phyloP scores from a whole-genome alignment of 208 protist species.

The Trypanosomatidae sp. region DNA sequence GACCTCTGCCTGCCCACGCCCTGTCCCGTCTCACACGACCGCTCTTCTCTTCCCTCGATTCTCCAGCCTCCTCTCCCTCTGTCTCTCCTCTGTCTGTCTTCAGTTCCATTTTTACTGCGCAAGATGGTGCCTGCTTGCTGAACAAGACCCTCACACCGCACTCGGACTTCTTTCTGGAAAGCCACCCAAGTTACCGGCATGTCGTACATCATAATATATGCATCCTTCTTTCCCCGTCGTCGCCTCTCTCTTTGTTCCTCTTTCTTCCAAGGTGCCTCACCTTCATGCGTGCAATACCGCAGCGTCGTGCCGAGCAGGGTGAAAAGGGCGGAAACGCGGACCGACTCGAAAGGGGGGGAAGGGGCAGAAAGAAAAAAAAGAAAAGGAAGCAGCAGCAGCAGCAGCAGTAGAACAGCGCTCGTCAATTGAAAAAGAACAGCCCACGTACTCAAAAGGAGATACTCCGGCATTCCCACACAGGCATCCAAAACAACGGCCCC shows the following conservation, averaged over 20 bases:
- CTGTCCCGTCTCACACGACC: background rate
- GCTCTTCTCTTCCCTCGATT: background rate
- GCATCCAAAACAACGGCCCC: background rate
- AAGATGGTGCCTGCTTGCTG: background rate
- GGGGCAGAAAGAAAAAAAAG: background rate
- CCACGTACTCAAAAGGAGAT: background rate
- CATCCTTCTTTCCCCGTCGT: background rate
- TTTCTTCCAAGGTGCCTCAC: background rate
- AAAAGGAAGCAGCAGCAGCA: background rate
- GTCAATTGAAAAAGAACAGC: background rate
- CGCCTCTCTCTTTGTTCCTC: background rate
- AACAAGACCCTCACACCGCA: background rate
- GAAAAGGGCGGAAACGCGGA: background rate
- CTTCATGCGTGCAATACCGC: background rate
- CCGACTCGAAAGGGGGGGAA: background rate
- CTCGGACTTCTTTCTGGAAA: background rate
- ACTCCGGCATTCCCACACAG: background rate
- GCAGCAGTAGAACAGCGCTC: background rate
- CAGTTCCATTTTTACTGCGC: background rate
- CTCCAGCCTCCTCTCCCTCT: background rate
- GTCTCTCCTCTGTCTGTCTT: background rate
- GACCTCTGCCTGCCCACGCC: background rate
- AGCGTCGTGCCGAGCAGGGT: background rate
- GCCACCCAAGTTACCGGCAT: background rate
- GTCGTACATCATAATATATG: background rate